Conservation (phyloP, 345 rosid genomes). For the Syzygium aromaticum region DNA sequence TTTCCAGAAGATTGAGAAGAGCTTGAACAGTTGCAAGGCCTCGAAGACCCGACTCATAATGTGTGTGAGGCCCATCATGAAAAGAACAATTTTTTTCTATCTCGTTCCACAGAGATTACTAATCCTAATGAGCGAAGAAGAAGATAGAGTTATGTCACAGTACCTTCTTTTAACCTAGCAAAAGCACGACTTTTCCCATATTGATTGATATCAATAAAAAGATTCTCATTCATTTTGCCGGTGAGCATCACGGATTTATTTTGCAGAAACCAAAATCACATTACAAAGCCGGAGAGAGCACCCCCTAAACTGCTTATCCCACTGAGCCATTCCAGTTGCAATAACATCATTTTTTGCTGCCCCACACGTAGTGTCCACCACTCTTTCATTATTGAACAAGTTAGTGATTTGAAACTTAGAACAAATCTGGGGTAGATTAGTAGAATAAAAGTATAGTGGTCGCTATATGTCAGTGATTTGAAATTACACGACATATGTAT, state of each 20-base stretch:
- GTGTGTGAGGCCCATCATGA: accelerated
- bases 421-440: too few species aligned
- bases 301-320: not conserved
- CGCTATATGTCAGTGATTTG: too few species aligned
- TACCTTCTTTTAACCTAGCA: not conserved
- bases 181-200: too few species aligned
- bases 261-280: not conserved
- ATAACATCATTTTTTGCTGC: not conserved
- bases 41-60: not conserved
- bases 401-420: too few species aligned
- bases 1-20: too few species aligned
- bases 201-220: not conserved
- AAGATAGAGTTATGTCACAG: not conserved
- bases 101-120: accelerated
- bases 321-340: not conserved
- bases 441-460: too few species aligned
- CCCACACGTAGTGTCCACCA: not conserved
- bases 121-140: too few species aligned
- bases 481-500: too few species aligned
- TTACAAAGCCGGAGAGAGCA: accelerated
- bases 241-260: not conserved
- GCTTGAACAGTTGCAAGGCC: too few species aligned
- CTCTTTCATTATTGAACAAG: not conserved
- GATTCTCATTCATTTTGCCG: not conserved
- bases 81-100: too few species aligned